Base-by-base conservation (phyloP, 2,329 filamentous ascomycete species). In the Fusarium sp. region DNA sequence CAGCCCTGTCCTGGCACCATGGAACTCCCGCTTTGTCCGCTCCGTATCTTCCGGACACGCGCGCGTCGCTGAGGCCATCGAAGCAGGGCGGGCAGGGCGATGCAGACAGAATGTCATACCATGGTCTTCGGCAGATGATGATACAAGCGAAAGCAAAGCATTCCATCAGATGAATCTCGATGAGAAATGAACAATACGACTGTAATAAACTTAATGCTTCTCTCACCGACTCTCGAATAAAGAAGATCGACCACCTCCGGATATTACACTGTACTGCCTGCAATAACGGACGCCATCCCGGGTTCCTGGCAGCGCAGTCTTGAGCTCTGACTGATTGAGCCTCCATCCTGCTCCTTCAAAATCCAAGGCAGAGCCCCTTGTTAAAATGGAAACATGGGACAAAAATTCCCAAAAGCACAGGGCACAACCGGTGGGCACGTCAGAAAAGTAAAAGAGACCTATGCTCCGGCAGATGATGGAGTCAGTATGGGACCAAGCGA, bases 311-410 rank as follows among this genome's bases (percentile, higher is more conserved):
- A 65, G 55, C 66, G 62, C 65, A 69, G 52, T 38, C 61, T 59
- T 47, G 26, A 67, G 58, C 46, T 41, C 40, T 15, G 40, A 23
- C 23, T 45, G 33, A 36, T 40, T 49, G 40, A 62, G 57, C 54
- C 63, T 57, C 56, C 56, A 23, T 6, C 6, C 23, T 23, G 6
- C 23, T 23, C 23, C 23, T 23, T 23, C 23, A 65, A 55, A 47
- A 64, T 69, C 61, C 65, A 69, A 69, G 66, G 65, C 65, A 69
- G 65, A 66, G 53, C 51, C 65, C 65, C 65, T 67, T 68, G 60
- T 42, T 50, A 18, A 8, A 41, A 12, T 36, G 28, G 28, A 54
- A 54, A 54, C 20, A 54, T 30, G 34, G 31, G 31, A 18, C 30
- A 42, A 54, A 50, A 50, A 50, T 38, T 50, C 40, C 40, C 20